phyloP scores from a whole-genome alignment of 2,329 filamentous ascomycete genomes.

The Talaromyces sp. region DNA sequence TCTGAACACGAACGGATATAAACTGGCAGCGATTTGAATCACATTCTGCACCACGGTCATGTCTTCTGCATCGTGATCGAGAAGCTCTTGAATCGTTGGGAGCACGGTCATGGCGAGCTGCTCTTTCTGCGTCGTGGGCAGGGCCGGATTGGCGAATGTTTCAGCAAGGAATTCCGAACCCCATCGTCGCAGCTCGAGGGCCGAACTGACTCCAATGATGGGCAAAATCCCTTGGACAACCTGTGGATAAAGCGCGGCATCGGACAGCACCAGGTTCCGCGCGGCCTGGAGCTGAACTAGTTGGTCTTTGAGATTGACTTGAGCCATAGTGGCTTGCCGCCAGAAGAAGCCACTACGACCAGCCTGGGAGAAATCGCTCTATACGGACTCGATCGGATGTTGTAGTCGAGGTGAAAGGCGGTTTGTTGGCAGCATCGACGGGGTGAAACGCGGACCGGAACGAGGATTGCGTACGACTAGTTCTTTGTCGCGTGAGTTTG shows the following conservation, averaged over 20 bases:
- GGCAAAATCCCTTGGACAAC: conserved; percentile 91
- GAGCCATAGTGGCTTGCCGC: conserved; percentile 44
- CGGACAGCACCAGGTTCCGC: conserved; percentile 79
- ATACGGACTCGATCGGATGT: background rate
- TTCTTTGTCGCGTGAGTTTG: background rate
- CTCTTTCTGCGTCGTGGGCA: conserved; percentile 72
- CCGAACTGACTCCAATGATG: conserved; percentile 70
- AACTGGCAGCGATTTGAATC: conserved; percentile 82
- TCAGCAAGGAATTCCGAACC: conserved; percentile 93
- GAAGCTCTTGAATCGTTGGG: conserved; percentile 64
- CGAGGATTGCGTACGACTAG: background rate
- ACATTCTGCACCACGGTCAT: conserved; percentile 74
- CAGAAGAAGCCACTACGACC: background rate
- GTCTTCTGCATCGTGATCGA: conserved; percentile 71
- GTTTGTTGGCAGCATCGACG: background rate
- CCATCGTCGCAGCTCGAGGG: conserved; percentile 85
- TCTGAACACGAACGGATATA: conserved; percentile 86
- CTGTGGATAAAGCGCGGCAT: conserved; percentile 82
- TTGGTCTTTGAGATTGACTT: conserved; percentile 62
- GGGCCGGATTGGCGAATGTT: conserved; percentile 86
- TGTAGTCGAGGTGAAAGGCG: background rate
- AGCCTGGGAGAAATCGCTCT: background rate
- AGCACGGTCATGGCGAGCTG: conserved; percentile 70
- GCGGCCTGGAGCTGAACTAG: conserved; percentile 85
- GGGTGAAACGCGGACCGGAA: background rate